Evolutionary conservation across 2,329 filamentous ascomycete genomes (phyloP), one percentile per base, ranked within the genome.

Genomic region (Aspergillus aculeatus): DNA sequence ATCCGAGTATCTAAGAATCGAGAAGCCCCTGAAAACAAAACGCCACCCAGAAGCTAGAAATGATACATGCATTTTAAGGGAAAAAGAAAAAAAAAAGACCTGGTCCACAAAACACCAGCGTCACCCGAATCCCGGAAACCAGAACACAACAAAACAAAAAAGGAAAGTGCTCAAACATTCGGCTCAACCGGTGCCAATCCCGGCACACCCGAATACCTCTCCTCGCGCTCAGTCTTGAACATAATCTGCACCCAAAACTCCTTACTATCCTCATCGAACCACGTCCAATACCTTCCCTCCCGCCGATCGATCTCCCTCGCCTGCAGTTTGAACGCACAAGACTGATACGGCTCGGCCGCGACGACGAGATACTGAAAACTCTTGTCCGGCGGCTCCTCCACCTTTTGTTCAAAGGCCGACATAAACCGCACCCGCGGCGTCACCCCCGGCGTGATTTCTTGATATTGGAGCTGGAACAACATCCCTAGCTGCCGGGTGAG

Each of bases 161-260:
- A 56, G 23, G 57, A 53, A 57, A 35, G 9, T 11, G 14, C 10
- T 71, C 63, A 76, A 62, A 64, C 69, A 64, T 69, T 66, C 50
- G 66, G 64, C 16, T 66, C 73, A 69, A 71, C 71, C 21, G 85
- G 83, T 14, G 85, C 86, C 71, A 89, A 74, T 58, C 86, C 86
- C 38, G 86, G 86, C 48, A 89, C 86, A 68, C 85, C 85, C 69
- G 82, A 85, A 69, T 87, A 98, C 62, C 92, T 84, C 83, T 97
- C 94, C 79, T 98, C 95, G 64, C 95, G 87, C 82, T 99, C 95
- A 44, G 95, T 98, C 85, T 97, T 95, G 80, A 98, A 99, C 82
- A 98, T 90, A 66, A 99, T 85, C 82, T 98, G 95, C 47, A 97
- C 86, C 91, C 92, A 98, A 74, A 96, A 99, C 81, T 98, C 94